Conservation (phyloP, 2,329 filamentous ascomycete genomes). For the Dryadomyces quercivorus region DNA sequence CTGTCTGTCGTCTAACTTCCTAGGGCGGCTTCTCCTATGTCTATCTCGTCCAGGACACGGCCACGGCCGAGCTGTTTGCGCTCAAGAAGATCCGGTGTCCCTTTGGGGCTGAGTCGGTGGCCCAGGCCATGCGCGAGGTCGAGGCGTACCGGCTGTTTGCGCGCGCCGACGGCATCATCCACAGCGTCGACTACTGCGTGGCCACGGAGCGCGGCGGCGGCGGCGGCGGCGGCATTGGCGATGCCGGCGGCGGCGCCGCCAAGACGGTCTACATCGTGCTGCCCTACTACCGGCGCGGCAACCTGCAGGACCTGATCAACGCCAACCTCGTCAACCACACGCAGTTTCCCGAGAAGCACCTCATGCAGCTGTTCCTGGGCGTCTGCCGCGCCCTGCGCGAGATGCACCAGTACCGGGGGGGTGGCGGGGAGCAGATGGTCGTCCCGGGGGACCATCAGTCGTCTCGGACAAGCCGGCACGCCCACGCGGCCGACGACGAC, state of each 20-base stretch:
- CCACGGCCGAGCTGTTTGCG: constrained; percentile 73
- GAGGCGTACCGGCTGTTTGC: constrained; percentile 90
- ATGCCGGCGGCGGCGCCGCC: constrained; percentile 39
- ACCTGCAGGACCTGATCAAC: constrained; percentile 97
- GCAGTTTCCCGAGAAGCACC: constrained; percentile 70
- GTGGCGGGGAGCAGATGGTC: background rate
- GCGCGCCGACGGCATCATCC: constrained; percentile 75
- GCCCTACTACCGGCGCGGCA: constrained; percentile 89
- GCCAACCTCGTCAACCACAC: constrained; percentile 95
- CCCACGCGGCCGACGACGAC: constrained; percentile 40
- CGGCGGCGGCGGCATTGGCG: constrained; percentile 32
- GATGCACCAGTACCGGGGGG: constrained; percentile 79
- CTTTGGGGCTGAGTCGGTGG: constrained; percentile 91
- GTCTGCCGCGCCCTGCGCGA: constrained; percentile 78
- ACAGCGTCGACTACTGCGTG: constrained; percentile 70
- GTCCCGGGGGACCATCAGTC: constrained; percentile 16
- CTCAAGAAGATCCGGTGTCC: constrained; percentile 99
- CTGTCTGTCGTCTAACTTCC: background rate
- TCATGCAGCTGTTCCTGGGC: constrained; percentile 85
- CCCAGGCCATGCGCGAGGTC: constrained; percentile 90
- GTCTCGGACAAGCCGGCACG: no score
- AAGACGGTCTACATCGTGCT: constrained; percentile 97
- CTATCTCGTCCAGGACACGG: constrained; percentile 90
- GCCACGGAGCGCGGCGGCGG: constrained; percentile 54
- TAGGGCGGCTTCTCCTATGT: constrained; percentile 97